Conservation (phyloP, 1,139 yeast genomes). For the Saccharomyces hybrid region DNA sequence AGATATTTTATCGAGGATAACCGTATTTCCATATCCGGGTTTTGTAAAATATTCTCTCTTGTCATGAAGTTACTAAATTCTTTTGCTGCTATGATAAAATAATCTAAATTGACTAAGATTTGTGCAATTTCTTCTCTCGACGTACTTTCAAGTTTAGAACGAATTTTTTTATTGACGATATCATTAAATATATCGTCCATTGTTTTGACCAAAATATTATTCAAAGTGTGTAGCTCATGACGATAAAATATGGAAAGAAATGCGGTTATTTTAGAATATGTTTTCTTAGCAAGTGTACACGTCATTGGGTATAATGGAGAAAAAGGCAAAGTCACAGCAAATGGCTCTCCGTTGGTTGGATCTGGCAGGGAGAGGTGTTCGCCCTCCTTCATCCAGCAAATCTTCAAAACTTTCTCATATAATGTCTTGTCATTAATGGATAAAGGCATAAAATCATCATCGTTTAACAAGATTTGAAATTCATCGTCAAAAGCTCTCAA, state of each 20-base stretch:
- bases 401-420: slow-evolving; percentile 53
- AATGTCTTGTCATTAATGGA: slow-evolving; percentile 51
- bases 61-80: slow-evolving; percentile 39
- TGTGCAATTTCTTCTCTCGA: slow-evolving; percentile 90
- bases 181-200: slow-evolving; percentile 64
- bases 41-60: slow-evolving; percentile 35
- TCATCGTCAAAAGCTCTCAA: slow-evolving; percentile 52
- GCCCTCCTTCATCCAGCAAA: slow-evolving; percentile 61
- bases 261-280: slow-evolving; percentile 51
- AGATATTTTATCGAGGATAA: slow-evolving; percentile 52
- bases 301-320: slow-evolving; percentile 82
- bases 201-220: slow-evolving; percentile 47
- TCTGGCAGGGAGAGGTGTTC: slow-evolving; percentile 39
- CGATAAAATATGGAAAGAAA: slow-evolving; percentile 54
- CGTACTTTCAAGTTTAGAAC: slow-evolving; percentile 56
- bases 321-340: slow-evolving; percentile 80
- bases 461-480: slow-evolving; percentile 55
- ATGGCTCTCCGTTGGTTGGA: slow-evolving; percentile 30
- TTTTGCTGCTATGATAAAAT: slow-evolving; percentile 53
- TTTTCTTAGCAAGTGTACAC: slow-evolving; percentile 64
- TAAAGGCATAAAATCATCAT: slow-evolving; percentile 87
- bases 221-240: slow-evolving; percentile 46
- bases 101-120: slow-evolving; percentile 78
- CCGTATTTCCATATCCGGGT: slow-evolving; percentile 49
- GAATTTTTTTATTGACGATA: slow-evolving; percentile 61